Base-by-base conservation (phyloP, 768 basidiomycete species). In the Lactarius vividus region DNA sequence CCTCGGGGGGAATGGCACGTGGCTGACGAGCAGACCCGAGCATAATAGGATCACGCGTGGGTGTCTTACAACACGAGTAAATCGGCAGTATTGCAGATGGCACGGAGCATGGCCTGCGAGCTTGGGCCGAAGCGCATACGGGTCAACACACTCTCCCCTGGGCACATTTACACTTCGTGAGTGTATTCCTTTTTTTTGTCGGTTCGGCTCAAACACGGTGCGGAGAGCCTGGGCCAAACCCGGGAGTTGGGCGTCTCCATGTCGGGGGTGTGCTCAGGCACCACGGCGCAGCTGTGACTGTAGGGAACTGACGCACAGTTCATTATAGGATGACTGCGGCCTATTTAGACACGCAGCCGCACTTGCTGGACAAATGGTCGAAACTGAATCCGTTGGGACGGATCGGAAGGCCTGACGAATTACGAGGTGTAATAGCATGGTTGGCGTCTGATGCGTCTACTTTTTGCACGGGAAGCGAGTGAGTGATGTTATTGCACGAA, bases 391-490 rank as follows among this genome's bases (percentile, higher is more conserved):
- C 90, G 1, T 76, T 91, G 69, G 87, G 86, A 1, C 82, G 91
- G 8, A 80, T 92, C 37, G 90, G 90, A 5, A 77, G 87, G 10
- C 83, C 86, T 0, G 88, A 91, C 71, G 90, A 92, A 74, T 71
- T 91, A 72, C 80, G 90, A 1, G 90, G 91, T 0, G 88, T 89
- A 0, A 78, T 84, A 55, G 76, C 83, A 0, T 92, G 89, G 89
- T 77, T 92, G 10, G 86, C 89, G 31, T 85, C 84, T 68, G 88
- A 91, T 64, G 89, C 90, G 56, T 88, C 87, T 4, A 88, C 83
- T 35, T 92, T 87, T 73, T 90, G 88, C 72, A 92, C 91, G 0
- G 89, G 89, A 1, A 90, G 89, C 87, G 89, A 91, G 89, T 91
- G 71, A 61, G 88, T 85, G 18, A n/a, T 57, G 16, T 64, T 66